Evolutionary conservation across 139 green algal genomes (phyloP).

Genomic region (Diplosphaera chodatii): DNA sequence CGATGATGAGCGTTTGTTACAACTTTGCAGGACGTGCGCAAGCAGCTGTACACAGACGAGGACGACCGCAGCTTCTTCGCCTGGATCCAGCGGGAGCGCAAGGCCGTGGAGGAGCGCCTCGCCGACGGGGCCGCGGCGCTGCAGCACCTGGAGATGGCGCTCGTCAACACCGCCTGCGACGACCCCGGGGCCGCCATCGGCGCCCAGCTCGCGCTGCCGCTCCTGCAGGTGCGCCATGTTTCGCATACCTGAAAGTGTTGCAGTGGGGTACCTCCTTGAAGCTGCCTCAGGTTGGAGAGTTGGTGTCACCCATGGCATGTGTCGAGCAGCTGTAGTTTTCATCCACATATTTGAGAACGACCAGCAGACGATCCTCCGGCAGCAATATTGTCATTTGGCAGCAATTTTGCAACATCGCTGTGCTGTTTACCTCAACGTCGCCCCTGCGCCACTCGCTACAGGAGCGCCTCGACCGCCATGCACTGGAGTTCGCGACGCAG

Average conservation of each 20-base stretch:
- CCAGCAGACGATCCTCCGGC: too few relatives aligned
- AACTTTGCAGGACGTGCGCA: slow-evolving; percentile 60
- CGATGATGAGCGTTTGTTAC: too few relatives aligned
- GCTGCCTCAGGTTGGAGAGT: too few relatives aligned
- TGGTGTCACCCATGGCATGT: too few relatives aligned
- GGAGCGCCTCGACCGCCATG: slow-evolving; percentile 56
- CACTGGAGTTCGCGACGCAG: slow-evolving; percentile 42
- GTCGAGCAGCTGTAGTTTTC: too few relatives aligned
- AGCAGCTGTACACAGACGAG: slow-evolving; percentile 73
- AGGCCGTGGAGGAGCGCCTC: slow-evolving; percentile 46
- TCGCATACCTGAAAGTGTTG: too few relatives aligned
- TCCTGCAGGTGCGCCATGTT: slow-evolving; percentile 39
- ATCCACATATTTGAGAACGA: too few relatives aligned
- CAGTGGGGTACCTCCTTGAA: too few relatives aligned
- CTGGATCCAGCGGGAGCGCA: slow-evolving; percentile 44
- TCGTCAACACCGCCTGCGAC: slow-evolving; percentile 76
- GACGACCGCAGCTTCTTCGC: slow-evolving; percentile 74
- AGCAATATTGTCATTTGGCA: too few relatives aligned
- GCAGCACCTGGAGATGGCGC: slow-evolving; percentile 67
- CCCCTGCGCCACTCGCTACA: slow-evolving; percentile 13
- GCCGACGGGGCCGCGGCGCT: slow-evolving; percentile 65
- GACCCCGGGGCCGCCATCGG: slow-evolving; percentile 64
- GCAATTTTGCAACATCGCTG: too few relatives aligned
- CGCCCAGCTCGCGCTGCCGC: slow-evolving; percentile 58
- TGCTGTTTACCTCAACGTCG: too few relatives aligned